phyloP scores from a whole-genome alignment of 78 protist species.

The Diacronema lutheri region DNA sequence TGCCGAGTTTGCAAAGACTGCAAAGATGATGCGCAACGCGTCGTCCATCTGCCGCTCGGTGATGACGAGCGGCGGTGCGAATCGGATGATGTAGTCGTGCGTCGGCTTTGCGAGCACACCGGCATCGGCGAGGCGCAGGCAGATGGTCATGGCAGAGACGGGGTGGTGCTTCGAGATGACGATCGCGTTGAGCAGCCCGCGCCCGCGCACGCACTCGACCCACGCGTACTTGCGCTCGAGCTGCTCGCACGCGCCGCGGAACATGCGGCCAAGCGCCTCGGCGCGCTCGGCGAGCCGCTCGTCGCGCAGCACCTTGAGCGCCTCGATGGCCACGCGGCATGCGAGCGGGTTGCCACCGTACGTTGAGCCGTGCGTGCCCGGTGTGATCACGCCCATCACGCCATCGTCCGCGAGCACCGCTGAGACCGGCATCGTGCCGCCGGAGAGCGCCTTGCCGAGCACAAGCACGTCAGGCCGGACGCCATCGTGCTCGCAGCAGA shows the following conservation, averaged over 20 bases:
- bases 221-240: constrained; percentile 2
- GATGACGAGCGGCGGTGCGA: constrained; percentile 92
- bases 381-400: constrained; percentile 40
- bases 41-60: constrained; percentile 59
- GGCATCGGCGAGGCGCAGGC: constrained; percentile 12
- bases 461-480: constrained; percentile 84
- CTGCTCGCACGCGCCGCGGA: constrained; percentile 26
- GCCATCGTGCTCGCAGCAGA: constrained; percentile 56
- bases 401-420: constrained; percentile 76
- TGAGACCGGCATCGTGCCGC: constrained; percentile 88
- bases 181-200: constrained; percentile 82
- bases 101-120: constrained; percentile 97
- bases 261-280: constrained; percentile 28
- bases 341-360: constrained; percentile 96
- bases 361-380: constrained; percentile 96
- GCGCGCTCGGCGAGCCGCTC: constrained; percentile 81
- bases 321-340: constrained; percentile 87
- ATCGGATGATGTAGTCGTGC: constrained; percentile 88
- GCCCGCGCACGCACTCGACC: constrained; percentile 70
- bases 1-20: no score
- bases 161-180: constrained; percentile 17
- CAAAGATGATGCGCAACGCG: not conserved
- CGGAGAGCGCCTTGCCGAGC: constrained; percentile 87
- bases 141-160: no score
- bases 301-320: constrained; percentile 84